A percentile compares a stretch with the other conserved stretches of the same genome.
These are phyloP conservation scores for Zygosaccharomyces pseudorouxii DNA, from an alignment of 805 yeast species.

Conservation along the genomic window DNA sequence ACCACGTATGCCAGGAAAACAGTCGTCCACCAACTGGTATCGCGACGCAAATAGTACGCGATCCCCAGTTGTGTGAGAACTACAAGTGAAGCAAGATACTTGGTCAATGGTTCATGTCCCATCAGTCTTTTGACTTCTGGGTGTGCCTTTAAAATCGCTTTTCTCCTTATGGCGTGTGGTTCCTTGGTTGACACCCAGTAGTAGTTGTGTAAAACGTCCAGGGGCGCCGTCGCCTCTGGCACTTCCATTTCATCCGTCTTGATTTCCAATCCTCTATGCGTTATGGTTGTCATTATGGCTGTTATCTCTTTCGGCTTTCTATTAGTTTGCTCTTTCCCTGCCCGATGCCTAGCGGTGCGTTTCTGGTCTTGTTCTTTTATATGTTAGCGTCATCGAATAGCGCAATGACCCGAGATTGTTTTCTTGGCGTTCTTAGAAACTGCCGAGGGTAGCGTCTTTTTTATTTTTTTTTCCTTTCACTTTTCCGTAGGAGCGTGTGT, in stretches of 20 bases:
- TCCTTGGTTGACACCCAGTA: conserved; percentile 81
- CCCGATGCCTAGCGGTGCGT: neutral
- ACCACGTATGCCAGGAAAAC: conserved; percentile 63
- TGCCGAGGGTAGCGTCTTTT: neutral
- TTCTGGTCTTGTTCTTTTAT: neutral
- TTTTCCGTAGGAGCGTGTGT: neutral
- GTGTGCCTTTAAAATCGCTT: conserved; percentile 63
- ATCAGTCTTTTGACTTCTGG: conserved; percentile 77
- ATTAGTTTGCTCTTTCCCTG: neutral
- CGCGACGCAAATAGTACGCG: conserved; percentile 59
- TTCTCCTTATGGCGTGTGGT: conserved; percentile 74
- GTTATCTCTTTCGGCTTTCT: neutral
- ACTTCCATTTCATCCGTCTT: conserved; percentile 16
- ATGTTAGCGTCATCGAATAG: neutral
- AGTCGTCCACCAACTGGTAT: conserved; percentile 48
- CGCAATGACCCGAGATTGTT: neutral
- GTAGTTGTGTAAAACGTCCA: conserved; percentile 51
- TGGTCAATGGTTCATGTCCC: conserved; percentile 84
- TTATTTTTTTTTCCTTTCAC: neutral
- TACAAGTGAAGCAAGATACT: conserved; percentile 64
- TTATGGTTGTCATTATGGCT: conserved; percentile 3
- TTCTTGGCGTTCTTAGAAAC: neutral
- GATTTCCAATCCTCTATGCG: conserved; percentile 14
- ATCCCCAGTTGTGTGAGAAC: conserved; percentile 60
- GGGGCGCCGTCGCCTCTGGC: conserved; percentile 33